Base-by-base conservation (phyloP, 2,329 filamentous ascomycete species). In the Thyridium curvatum region DNA sequence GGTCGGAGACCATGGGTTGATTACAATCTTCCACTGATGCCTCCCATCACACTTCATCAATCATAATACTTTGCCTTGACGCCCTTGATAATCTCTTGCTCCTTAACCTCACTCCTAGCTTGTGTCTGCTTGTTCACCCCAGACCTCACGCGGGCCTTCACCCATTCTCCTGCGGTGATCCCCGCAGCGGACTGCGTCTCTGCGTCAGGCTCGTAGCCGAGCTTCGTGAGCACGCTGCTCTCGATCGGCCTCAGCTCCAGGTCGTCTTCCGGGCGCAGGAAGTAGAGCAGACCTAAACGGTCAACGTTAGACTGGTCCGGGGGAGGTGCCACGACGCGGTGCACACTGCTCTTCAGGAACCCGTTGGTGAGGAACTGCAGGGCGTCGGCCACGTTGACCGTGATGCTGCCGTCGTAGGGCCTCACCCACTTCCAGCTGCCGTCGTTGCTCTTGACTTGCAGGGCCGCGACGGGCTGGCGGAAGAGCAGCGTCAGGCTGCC, bases 401-500 rank as follows among this genome's bases (percentile, higher is more conserved):
- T 65, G 21, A 69, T 66, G 2, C 58, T 64, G 4, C 63, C 64
- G 15, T 65, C 56, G 29, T 65, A 56, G 4, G 62, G 61, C n/a
- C 52, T 52, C 3, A 67, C 62, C 50, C 61, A 67, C 45, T 64
- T 65, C 63, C 64, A 67, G 6, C 60, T 49, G 0, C 60, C 62
- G 12, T 48, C 49, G 12, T 38, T 40, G 1, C 43, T 50, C 13
- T 60, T 60, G 32, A 74, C 66, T 45, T 74, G 70, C 15, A 74
- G 56, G 2, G 64, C 69, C 0, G 69, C 65, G 13, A 74, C 65
- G 3, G 69, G 68, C 42, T 74, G 70, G 3, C 66, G 60, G 54
- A 72, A 73, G 1, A 74, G 62, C 15, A 74, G 56, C 2, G 70
- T 72, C 4, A 73, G 52, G 1, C 61, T 66, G 1, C 68, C 69